Evolutionary conservation across 108 stramenopile genomes (phyloP), one percentile per base, ranked within the genome.

Genomic region (Mediolabrus comicus): DNA sequence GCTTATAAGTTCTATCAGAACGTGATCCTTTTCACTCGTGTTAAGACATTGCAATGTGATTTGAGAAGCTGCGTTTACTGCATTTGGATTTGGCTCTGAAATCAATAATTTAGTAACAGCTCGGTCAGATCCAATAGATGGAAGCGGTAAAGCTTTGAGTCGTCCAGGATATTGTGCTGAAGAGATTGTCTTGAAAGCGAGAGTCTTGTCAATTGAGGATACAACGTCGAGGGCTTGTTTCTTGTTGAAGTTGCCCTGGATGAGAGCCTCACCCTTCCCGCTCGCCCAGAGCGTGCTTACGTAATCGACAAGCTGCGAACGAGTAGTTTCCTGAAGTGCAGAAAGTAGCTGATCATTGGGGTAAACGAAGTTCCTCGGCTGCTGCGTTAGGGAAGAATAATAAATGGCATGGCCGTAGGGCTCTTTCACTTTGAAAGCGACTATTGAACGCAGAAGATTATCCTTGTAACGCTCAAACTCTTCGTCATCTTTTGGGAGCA

Each of bases 381-480:
- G 80, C 28, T 85, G 51, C 24, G 75, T 60, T 25, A 91, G 71
- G 7, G 68, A 31, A 3, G 83, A 52, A 52, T 88, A 92, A 62
- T 87, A 89, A 4, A 81, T 60, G 2, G 87, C 86, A 74, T 90
- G 88, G 3, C 84, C 76, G 71, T 92, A 95, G 2, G 94, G 94
- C 63, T 92, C 86, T 51, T 92, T 88, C 2, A 88, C 85, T 62
- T 91, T 83, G 52, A 90, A 94, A 8, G 83, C 83, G 0, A 80
- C 59, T 5, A 77, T 59, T 17, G 65, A 78, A 51, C 90, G 76
- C 24, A 80, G 59, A 7, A 88, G 60, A 35, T 91, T 79, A 65
- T 95, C 94, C 65, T 82, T 87, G 85, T 90, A 92, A 24, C 91
- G 80, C 25, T 91, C 91, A 66, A 95, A 92, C 67, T 89, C 94